These are phyloP conservation scores for Vanrija humicola DNA, from an alignment of 1,284 basidiomycete species.

Conservation along the genomic window DNA sequence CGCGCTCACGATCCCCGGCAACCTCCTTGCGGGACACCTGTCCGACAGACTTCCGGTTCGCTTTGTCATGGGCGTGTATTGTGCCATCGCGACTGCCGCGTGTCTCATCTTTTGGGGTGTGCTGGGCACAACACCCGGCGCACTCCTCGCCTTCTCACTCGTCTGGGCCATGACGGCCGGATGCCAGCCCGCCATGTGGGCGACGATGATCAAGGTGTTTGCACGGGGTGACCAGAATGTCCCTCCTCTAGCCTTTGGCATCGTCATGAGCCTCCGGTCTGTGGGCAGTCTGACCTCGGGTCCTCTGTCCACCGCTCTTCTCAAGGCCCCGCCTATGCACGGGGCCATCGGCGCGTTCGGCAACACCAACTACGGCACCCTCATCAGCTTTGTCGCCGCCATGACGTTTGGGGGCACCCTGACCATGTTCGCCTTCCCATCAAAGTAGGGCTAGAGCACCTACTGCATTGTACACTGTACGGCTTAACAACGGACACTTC, in stretches of 20 bases:
- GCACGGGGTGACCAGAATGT: conserved; percentile 39
- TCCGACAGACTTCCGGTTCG: conserved; percentile 37
- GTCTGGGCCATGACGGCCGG: conserved; percentile 31
- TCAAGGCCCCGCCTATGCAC: conserved; percentile 11
- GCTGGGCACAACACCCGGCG: conserved; percentile 30
- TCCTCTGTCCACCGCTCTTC: conserved; percentile 28
- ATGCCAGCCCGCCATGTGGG: conserved; percentile 35
- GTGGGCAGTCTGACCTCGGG: conserved; percentile 36
- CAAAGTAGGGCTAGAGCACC: too few species aligned
- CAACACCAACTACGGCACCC: conserved; percentile 21
- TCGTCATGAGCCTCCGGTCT: conserved; percentile 41
- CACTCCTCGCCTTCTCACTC: conserved; percentile 29
- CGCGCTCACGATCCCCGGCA: conserved; percentile 40
- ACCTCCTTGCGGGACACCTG: conserved; percentile 36
- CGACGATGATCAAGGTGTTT: conserved; percentile 33
- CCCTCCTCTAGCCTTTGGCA: conserved; percentile 33
- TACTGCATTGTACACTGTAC: too few species aligned
- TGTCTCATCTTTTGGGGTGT: conserved; percentile 46
- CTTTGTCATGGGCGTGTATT: conserved; percentile 34
- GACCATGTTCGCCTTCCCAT: conserved; percentile 4
- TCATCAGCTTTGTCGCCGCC: conserved; percentile 22
- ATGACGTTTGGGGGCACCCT: conserved; percentile 15
- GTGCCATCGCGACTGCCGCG: conserved; percentile 31
- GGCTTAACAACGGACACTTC: too few species aligned
- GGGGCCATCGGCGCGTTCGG: conserved; percentile 28